Conservation (phyloP, 1,284 basidiomycete species). For the Puccinia polysora region DNA sequence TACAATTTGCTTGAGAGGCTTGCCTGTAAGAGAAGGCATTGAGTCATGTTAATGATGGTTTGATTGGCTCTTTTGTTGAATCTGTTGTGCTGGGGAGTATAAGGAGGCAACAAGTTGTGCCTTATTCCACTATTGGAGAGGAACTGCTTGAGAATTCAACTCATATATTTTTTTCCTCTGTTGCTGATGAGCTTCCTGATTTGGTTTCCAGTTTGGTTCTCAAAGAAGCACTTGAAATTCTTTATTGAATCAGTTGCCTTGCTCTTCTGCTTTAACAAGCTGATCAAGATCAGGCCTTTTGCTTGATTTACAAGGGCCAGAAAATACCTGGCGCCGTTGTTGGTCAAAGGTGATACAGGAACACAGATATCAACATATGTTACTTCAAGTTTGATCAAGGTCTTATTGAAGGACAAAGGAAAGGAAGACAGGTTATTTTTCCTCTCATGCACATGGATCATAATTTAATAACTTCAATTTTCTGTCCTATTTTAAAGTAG, state of each 20-base stretch:
- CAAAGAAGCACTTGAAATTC: not conserved
- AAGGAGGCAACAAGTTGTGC: not conserved
- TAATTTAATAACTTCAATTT: too few relatives aligned
- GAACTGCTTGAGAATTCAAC: not conserved
- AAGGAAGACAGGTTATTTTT: too few relatives aligned
- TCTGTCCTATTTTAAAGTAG: too few relatives aligned
- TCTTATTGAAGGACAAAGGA: too few relatives aligned
- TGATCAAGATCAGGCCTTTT: too few relatives aligned
- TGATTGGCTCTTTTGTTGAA: not conserved
- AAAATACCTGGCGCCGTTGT: too few relatives aligned
- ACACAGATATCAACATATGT: too few relatives aligned
- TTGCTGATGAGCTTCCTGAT: not conserved
- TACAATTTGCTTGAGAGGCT: not conserved
- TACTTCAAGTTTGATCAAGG: too few relatives aligned
- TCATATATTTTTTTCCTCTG: not conserved
- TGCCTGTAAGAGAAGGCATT: not conserved
- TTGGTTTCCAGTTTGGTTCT: not conserved
- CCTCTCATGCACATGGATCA: too few relatives aligned
- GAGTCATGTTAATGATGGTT: not conserved
- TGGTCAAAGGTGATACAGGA: too few relatives aligned
- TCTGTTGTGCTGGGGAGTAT: not conserved
- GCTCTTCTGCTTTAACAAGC: too few relatives aligned
- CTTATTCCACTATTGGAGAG: not conserved
- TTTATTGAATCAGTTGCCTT: not conserved
- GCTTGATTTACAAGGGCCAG: too few relatives aligned